Evolutionary conservation across 306 rosid genomes (phyloP).

Genomic region (Betula pendula): DNA sequence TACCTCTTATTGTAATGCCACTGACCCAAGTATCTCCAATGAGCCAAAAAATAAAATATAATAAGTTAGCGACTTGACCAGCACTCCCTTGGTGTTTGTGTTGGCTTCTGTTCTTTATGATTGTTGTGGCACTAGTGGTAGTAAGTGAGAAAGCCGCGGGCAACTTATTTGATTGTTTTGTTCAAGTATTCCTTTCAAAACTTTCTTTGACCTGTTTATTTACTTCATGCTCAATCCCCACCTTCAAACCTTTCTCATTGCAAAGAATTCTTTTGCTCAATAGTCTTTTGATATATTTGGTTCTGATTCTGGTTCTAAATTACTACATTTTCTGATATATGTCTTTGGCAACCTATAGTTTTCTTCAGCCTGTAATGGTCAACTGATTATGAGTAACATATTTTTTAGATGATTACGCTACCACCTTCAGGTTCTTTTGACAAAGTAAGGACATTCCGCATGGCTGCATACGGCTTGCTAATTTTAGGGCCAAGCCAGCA

Average conservation of each 20-base stretch:
- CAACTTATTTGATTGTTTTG: background rate
- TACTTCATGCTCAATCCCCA: background rate
- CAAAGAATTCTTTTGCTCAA: background rate
- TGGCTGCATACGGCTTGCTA: conserved; percentile 66
- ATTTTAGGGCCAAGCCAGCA: conserved; percentile 82
- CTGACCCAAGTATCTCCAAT: background rate
- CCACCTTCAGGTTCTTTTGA: conserved; percentile 49
- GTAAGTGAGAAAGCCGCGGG: background rate
- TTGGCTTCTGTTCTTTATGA: background rate
- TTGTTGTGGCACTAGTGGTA: background rate
- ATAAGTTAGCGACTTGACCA: background rate
- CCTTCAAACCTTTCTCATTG: background rate
- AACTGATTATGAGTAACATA: conserved; percentile 3
- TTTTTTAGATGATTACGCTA: conserved; percentile 54
- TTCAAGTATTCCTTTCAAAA: background rate
- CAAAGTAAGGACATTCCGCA: conserved; percentile 53
- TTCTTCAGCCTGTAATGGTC: conserved; percentile 10
- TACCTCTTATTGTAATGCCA: too few species aligned
- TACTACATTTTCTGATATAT: background rate
- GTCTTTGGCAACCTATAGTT: background rate
- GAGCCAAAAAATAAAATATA: background rate
- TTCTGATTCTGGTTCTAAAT: background rate
- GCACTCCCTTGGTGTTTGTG: background rate
- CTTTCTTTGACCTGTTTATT: background rate
- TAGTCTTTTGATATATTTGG: background rate